Base-by-base conservation (phyloP, 345 rosid species). In the Hibiscus tridactylites region DNA sequence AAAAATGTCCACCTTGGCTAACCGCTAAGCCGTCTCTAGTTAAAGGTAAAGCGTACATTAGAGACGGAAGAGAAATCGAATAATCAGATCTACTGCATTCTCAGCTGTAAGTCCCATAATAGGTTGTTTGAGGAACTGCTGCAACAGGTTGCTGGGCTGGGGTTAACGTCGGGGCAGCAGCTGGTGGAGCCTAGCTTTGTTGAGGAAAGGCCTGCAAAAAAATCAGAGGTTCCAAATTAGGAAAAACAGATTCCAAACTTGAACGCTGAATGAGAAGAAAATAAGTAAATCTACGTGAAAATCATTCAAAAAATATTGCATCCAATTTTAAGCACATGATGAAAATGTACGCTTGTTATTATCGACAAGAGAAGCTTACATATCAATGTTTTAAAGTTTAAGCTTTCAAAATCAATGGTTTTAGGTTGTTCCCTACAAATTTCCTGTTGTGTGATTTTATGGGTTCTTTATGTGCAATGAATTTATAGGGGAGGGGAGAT, bases 161-260 rank as follows among this genome's bases (percentile, higher is more conserved):
- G 6, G 85, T 76, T 76, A 83, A 58, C 1, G 83, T 65, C 9
- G 87, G 76, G 1, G 80, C 81, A 17, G 83, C 88, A 13, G 86
- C 47, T 5, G 92, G 96, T 61, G 88, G 90, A 0, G 78, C 93
- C 6, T 88, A 87, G 63, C 83, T 82, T 64, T 90, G 97, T 58
- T 89, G 85, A 11, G 89, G 87, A 64, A 79, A 80, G 29, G 82
- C 72, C 74, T 74, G 77, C 81, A 74, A 53, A n/a, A n/a, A n/a
- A n/a, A n/a, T n/a, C n/a, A n/a, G n/a, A n/a, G n/a, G n/a, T n/a
- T n/a, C n/a, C n/a, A n/a, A n/a, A n/a, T n/a, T n/a, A n/a, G n/a
- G 74, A 37, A 31, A 12, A 71, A 54, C 52, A 44, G 12, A 71
- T 50, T 50, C n/a, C 54, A 4, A 19, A 70, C 56, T 56, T 26